These are phyloP conservation scores for Aspergillus kassunensis DNA, from an alignment of 495 filamentous ascomycete genomes.

Conservation along the genomic window DNA sequence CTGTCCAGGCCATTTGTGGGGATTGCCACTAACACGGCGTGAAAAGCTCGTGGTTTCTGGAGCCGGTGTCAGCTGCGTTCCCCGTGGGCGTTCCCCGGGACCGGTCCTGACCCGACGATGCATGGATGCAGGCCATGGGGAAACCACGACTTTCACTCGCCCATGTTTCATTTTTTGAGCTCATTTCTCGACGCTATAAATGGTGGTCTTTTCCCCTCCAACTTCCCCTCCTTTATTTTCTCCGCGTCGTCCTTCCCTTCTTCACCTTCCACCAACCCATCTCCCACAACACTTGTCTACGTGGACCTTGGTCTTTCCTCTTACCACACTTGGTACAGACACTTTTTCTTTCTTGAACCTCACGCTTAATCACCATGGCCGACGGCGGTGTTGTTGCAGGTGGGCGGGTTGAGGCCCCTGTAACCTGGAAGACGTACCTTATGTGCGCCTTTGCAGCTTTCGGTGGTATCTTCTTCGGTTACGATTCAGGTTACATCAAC, in stretches of 20 bases:
- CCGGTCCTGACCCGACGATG: slow-evolving; percentile 11
- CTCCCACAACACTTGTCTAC: not conserved
- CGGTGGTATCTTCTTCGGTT: slow-evolving; percentile 57
- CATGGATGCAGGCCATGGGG: slow-evolving; percentile 7
- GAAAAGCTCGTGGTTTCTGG: slow-evolving; percentile 6
- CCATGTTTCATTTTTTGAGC: not conserved
- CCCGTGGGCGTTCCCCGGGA: slow-evolving; percentile 21
- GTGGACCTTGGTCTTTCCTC: not conserved
- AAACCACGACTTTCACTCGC: slow-evolving; percentile 7
- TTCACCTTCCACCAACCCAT: not conserved
- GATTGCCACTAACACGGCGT: too few species aligned
- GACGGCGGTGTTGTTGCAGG: slow-evolving; percentile 15
- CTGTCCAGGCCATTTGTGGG: too few species aligned
- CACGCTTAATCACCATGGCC: slow-evolving; percentile 15
- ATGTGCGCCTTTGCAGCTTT: slow-evolving; percentile 59
- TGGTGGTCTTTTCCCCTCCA: not conserved
- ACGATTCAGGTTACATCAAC: slow-evolving; percentile 52
- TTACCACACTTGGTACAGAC: not conserved
- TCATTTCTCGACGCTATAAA: slow-evolving; percentile 4
- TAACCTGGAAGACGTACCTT: slow-evolving; percentile 58
- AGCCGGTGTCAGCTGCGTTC: slow-evolving; percentile 10
- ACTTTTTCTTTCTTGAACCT: slow-evolving; percentile 1
- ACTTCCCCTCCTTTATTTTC: not conserved
- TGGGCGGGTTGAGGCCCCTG: slow-evolving; percentile 54
- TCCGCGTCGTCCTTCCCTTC: not conserved